Evolutionary conservation across 352 stramenopile species (phyloP).

Genomic region (Globisporangium abappressorium): DNA sequence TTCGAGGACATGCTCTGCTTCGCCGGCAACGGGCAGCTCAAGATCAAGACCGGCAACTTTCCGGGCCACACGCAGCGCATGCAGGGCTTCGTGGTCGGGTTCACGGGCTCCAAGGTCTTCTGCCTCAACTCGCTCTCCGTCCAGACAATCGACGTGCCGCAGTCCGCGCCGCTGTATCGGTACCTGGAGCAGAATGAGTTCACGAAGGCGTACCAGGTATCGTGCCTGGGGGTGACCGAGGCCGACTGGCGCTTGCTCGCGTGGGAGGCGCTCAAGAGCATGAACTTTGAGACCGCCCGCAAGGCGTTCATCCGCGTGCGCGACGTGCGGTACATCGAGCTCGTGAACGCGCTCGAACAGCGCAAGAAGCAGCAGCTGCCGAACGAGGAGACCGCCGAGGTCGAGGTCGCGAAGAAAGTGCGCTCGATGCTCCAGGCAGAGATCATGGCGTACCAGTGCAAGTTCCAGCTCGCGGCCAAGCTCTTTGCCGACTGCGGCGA

Average conservation of each 20-base stretch:
- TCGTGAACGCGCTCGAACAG: constrained; percentile 84
- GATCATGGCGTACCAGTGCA: constrained; percentile 90
- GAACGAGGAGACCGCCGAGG: constrained; percentile 24
- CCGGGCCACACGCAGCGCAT: constrained; percentile 88
- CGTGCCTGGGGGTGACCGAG: constrained; percentile 93
- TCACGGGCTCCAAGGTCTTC: constrained; percentile 92
- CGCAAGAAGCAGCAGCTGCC: constrained; percentile 61
- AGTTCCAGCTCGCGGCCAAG: constrained; percentile 90
- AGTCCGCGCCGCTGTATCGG: constrained; percentile 84
- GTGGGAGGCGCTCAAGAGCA: constrained; percentile 83
- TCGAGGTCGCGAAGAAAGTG: constrained; percentile 52
- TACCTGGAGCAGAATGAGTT: constrained; percentile 92
- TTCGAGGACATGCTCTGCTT: constrained; percentile 95
- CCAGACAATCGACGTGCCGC: constrained; percentile 90
- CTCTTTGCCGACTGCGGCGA: constrained; percentile 79
- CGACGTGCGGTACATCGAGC: constrained; percentile 90
- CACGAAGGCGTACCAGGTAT: constrained; percentile 82
- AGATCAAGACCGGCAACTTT: constrained; percentile 90
- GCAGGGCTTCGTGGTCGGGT: constrained; percentile 92
- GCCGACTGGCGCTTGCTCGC: constrained; percentile 86
- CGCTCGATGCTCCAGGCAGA: constrained; percentile 81
- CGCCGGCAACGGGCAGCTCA: constrained; percentile 81
- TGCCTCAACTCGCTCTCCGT: constrained; percentile 85
- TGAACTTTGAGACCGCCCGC: constrained; percentile 76
- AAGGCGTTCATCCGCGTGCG: constrained; percentile 90